Conservation (phyloP, 2,329 filamentous ascomycete species). For the Cercospora canescens region DNA sequence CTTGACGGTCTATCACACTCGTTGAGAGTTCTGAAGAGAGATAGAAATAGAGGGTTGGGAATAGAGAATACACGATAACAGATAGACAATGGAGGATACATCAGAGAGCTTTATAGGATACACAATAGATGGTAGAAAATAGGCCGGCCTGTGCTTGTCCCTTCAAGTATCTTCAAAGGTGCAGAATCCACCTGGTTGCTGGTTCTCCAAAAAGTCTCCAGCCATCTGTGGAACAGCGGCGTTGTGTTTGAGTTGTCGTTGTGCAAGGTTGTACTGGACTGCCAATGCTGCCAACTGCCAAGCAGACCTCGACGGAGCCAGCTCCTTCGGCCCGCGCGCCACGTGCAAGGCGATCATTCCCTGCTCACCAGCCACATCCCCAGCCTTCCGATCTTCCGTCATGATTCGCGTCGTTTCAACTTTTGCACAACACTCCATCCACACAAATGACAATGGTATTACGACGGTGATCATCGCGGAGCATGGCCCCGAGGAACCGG, state of each 20-base stretch:
- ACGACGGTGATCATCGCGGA: not conserved
- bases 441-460: not conserved
- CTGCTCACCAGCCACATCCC: not conserved
- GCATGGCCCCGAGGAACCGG: slow-evolving; percentile 19
- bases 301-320: not conserved
- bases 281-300: too few relatives aligned
- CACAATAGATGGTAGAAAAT: too few relatives aligned
- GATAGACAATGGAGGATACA: too few relatives aligned
- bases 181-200: too few relatives aligned
- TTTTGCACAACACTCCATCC: not conserved
- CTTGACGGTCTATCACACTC: not conserved
- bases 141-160: too few relatives aligned
- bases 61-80: not conserved
- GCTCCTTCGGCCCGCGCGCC: not conserved
- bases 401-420: not conserved
- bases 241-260: not conserved
- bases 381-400: not conserved
- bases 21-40: not conserved
- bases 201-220: not conserved
- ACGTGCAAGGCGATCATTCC: not conserved
- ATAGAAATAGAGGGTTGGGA: not conserved
- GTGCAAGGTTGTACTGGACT: too few relatives aligned
- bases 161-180: too few relatives aligned
- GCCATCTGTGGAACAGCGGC: not conserved
- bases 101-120: too few relatives aligned